Evolutionary conservation across 2,329 filamentous ascomycete genomes (phyloP).

Genomic region (Dryadomyces sulphureus): DNA sequence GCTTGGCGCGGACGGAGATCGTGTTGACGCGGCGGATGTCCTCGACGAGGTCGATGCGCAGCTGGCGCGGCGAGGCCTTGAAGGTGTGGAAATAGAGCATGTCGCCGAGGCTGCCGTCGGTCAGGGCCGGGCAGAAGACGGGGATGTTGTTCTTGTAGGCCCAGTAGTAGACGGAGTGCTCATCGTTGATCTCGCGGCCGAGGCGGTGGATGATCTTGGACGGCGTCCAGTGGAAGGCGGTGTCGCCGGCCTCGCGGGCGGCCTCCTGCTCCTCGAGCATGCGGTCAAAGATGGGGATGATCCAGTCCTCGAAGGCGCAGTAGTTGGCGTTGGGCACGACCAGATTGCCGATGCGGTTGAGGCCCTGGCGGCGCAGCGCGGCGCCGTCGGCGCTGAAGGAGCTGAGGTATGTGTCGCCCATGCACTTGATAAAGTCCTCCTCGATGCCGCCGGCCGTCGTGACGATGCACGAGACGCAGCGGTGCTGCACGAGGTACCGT

Average conservation of each 20-base stretch:
- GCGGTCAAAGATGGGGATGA: constrained; percentile 83
- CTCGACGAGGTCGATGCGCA: constrained; percentile 82
- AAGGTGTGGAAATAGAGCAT: constrained; percentile 99
- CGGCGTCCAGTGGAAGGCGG: constrained; percentile 78
- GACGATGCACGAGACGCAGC: constrained; percentile 83
- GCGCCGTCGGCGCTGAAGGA: constrained; percentile 68
- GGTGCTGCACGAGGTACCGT: constrained; percentile 84
- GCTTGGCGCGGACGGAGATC: constrained; percentile 71
- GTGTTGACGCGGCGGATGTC: constrained; percentile 91
- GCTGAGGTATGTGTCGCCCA: constrained; percentile 85
- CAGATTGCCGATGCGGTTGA: constrained; percentile 93
- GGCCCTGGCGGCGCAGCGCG: constrained; percentile 64
- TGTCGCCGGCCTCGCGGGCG: constrained; percentile 27
- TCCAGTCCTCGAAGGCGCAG: constrained; percentile 95
- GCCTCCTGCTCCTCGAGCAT: constrained; percentile 92
- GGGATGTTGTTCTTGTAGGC: constrained; percentile 94
- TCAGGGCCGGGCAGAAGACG: constrained; percentile 90
- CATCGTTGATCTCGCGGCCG: constrained; percentile 87
- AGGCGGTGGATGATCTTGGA: constrained; percentile 82
- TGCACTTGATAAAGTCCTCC: constrained; percentile 97
- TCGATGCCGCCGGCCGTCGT: constrained; percentile 92
- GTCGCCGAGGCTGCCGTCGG: constrained; percentile 87
- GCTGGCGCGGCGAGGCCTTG: constrained; percentile 66
- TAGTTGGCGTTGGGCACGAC: constrained; percentile 96
- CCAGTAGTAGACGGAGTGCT: constrained; percentile 91